phyloP scores from a whole-genome alignment of 179 eudicot genomes.

The Drosera spatulata region DNA sequence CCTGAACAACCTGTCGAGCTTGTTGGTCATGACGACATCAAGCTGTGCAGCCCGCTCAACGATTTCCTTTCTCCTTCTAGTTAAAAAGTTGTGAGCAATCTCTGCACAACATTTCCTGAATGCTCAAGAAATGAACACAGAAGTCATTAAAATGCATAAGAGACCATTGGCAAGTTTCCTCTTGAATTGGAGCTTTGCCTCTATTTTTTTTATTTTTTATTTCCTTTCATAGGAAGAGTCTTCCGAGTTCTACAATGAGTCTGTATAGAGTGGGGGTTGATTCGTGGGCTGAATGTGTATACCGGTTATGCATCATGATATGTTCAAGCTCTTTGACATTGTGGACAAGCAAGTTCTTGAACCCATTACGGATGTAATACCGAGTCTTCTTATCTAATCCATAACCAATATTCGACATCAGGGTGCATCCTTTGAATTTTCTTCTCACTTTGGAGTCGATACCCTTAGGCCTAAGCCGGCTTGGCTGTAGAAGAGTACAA shows the following conservation, averaged over 20 bases:
- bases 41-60: conserved; percentile 3
- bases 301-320: conserved; percentile 67
- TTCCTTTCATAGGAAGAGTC: too few species aligned
- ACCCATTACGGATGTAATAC: conserved; percentile 45
- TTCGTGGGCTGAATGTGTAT: background rate
- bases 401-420: conserved; percentile 58
- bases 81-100: background rate
- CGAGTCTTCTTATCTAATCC: conserved; percentile 60
- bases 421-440: conserved; percentile 45
- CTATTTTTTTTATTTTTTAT: too few species aligned
- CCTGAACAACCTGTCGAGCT: background rate
- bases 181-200: too few species aligned
- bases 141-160: too few species aligned
- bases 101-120: background rate
- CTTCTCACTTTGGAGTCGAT: conserved; percentile 46
- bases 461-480: conserved; percentile 59
- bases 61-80: conserved; percentile 1
- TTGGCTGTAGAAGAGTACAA: conserved; percentile 16
- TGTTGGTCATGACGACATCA: conserved; percentile 1
- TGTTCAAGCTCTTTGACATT: conserved; percentile 41
- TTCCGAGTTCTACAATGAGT: too few species aligned
- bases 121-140: too few species aligned
- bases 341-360: conserved; percentile 54
- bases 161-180: too few species aligned
- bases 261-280: background rate